Conservation (phyloP, 352 stramenopile species). For the Phytophthora boehmeriae region DNA sequence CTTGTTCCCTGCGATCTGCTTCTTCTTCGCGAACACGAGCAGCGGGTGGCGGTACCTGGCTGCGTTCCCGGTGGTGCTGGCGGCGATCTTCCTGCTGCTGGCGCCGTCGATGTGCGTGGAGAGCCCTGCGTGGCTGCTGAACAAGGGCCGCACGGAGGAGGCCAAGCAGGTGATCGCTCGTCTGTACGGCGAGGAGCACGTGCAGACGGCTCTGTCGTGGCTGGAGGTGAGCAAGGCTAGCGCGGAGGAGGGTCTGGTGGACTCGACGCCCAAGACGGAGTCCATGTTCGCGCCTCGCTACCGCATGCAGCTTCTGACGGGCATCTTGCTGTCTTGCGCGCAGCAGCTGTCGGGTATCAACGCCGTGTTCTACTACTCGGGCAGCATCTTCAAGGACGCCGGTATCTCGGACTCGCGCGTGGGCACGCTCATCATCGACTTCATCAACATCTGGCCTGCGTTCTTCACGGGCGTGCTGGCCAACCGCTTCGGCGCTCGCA, state of each 20-base stretch:
- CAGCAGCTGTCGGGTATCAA: conserved; percentile 3
- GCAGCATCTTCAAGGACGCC: conserved; percentile 1
- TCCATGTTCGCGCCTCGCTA: conserved; percentile 1
- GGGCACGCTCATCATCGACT: conserved; percentile 4
- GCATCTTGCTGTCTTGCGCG: conserved; percentile 3
- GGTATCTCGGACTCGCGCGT: conserved; percentile 5
- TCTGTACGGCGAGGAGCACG: conserved; percentile 44
- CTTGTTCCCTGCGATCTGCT: conserved; percentile 35
- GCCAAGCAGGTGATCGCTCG: conserved; percentile 30
- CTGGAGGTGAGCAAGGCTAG: conserved; percentile 6
- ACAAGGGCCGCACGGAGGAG: conserved; percentile 35
- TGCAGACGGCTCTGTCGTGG: conserved; percentile 6
- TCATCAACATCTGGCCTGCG: conserved; percentile 2
- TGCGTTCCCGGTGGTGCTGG: conserved; percentile 18
- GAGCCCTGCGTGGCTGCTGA: conserved; percentile 46
- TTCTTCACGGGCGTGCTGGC: conserved; percentile 4
- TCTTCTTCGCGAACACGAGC: conserved; percentile 32
- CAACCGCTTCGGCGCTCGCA: conserved; percentile 3
- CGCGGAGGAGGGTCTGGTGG: conserved; percentile 4
- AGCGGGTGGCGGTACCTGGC: conserved; percentile 30
- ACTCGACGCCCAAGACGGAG: conserved; percentile 4
- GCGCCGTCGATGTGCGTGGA: conserved; percentile 26
- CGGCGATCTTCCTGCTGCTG: conserved; percentile 20
- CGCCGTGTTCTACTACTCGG: conserved; percentile 3
- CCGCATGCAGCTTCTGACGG: conserved; percentile 1